Percentiles rank a stretch among this genome's conserved stretches.
These are phyloP conservation scores for Cyamopsis tetragonoloba DNA, from an alignment of 306 rosid species.

Conservation along the genomic window DNA sequence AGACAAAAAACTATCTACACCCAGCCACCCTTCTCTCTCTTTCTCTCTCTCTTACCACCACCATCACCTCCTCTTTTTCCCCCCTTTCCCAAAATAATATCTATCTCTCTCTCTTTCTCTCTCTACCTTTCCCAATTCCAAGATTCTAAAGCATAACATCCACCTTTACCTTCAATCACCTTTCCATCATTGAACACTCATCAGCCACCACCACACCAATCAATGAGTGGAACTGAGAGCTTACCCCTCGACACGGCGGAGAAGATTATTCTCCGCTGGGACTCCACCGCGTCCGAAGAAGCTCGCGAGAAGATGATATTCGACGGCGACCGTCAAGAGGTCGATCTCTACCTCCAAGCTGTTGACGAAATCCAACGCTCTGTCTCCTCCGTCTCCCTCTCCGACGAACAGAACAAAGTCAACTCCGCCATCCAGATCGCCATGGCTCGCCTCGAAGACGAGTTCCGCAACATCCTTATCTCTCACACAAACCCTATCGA, in stretches of 20 bases:
- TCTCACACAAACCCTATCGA: constrained; percentile 67
- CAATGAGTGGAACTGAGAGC: constrained; percentile 19
- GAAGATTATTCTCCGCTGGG: constrained; percentile 85
- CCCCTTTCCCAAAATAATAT: neutral
- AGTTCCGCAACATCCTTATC: constrained; percentile 84
- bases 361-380: constrained; percentile 94
- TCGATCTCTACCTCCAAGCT: constrained; percentile 75
- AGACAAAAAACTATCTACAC: constrained; percentile 19
- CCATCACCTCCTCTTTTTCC: neutral
- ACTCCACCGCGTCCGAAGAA: constrained; percentile 87
- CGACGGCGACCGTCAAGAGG: constrained; percentile 66
- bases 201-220: neutral
- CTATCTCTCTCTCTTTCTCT: neutral
- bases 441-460: constrained; percentile 96
- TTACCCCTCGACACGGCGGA: constrained; percentile 57
- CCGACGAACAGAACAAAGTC: constrained; percentile 53
- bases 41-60: neutral
- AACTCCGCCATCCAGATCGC: constrained; percentile 88
- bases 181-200: neutral
- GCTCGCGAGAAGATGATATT: constrained; percentile 79
- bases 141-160: constrained; percentile 11
- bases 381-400: constrained; percentile 48
- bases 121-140: neutral
- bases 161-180: neutral
- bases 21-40: neutral